Evolutionary conservation across 2,329 filamentous ascomycete species (phyloP).

Genomic region (Colletotrichum zoysiae): DNA sequence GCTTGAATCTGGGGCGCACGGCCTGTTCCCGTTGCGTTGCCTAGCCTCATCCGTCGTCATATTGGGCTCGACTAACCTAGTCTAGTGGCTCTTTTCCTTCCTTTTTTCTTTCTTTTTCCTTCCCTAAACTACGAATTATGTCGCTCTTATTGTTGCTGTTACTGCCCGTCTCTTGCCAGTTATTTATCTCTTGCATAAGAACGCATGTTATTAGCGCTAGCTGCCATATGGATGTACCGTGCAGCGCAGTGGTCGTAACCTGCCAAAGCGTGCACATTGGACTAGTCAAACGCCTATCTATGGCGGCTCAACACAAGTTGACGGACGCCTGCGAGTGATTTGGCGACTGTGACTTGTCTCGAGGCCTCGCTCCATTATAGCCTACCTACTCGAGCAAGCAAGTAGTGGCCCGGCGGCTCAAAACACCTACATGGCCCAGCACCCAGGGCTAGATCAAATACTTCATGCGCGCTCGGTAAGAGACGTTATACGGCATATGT

Average conservation of each 20-base stretch:
- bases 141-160: neutral
- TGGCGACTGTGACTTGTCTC: neutral
- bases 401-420: neutral
- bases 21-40: neutral
- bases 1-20: neutral
- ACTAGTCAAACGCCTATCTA: neutral
- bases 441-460: neutral
- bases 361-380: neutral
- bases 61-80: neutral
- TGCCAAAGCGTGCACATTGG: neutral
- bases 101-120: neutral
- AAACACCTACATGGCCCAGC: neutral
- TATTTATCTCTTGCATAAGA: neutral
- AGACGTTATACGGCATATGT: constrained; percentile 34
- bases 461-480: constrained; percentile 24
- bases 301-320: neutral
- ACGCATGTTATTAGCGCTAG: neutral
- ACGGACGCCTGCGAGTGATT: neutral
- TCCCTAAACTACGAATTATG: neutral
- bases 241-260: neutral
- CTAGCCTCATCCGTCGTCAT: neutral
- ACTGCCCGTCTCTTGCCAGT: neutral
- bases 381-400: neutral
- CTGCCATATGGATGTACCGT: neutral
- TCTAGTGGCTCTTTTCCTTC: neutral